Base-by-base conservation (phyloP, 257 asterid species). In the Solanum infundibuliforme region DNA sequence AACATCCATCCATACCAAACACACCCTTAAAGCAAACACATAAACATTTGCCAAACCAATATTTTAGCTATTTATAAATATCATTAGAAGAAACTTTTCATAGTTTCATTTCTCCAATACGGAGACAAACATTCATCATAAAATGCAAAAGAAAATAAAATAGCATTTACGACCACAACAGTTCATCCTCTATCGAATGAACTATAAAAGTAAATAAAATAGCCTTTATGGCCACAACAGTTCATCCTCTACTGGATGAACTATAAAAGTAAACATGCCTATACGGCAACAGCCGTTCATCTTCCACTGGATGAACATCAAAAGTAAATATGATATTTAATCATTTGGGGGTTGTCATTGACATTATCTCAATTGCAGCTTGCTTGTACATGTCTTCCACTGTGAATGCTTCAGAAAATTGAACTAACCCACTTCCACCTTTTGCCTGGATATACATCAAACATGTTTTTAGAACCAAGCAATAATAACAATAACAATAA, bases 301-400 rank as follows among this genome's bases (percentile, higher is more conserved):
- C 75, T 32, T 68, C 36, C n/a, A 18, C 9, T 52, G 62, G n/a
- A 2, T 18, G 62, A 52, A 52, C 62, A 52, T 52, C n/a, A 18
- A 55, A 55, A 55, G 10, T 55, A 18, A 68, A 27, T 55, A 18
- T 31, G 66, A 20, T 55, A 21, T 31, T 7, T 55, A 11, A 55
- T 55, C 25, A 55, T 58, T 58, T 58, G 89, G 93, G 75, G 87
- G 90, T 88, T 84, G 93, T 83, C 94, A 94, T 88, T 39, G 83
- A 7, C 92, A 92, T 90, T 58, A 96, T 92, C 87, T 96, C 98
- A 29, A 90, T 93, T 27, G 95, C 95, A 36, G 96, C 98, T 84
- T 91, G 93, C 89, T 93, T 94, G 94, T 87, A 95, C 60, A 92
- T 72, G 65, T 95, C 97, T 72, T 95, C 98, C 91, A 91, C 89